Percentiles rank a stretch among this genome's conserved stretches.
Conservation (phyloP, 2,329 filamentous ascomycete genomes). For the Ramichloridium luteum region DNA sequence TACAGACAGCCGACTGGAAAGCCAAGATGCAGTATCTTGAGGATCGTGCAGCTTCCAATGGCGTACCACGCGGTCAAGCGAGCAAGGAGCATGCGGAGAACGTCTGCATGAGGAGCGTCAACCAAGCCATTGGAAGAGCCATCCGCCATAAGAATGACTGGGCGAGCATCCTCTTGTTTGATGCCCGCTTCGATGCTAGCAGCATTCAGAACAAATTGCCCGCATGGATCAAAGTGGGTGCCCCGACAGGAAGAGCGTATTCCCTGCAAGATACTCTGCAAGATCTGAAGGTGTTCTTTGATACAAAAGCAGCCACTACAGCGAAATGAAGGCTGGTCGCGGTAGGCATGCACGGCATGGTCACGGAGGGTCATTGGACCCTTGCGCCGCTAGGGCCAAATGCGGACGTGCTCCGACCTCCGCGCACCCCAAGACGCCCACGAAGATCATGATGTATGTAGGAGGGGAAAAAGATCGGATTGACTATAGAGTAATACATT, state of each 20-base stretch:
- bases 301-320: too few species aligned
- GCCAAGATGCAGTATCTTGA: constrained; percentile 83
- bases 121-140: constrained; percentile 87
- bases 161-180: constrained; percentile 76
- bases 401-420: not conserved
- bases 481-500: too few species aligned
- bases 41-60: constrained; percentile 34
- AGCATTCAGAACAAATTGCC: constrained; percentile 71
- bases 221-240: constrained; percentile 64
- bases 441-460: too few species aligned
- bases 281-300: too few species aligned
- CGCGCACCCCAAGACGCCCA: not conserved
- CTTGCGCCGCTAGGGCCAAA: too few species aligned
- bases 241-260: constrained; percentile 29
- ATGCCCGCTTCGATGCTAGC: constrained; percentile 62
- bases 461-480: too few species aligned
- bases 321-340: too few species aligned
- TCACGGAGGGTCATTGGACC: too few species aligned
- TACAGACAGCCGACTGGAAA: constrained; percentile 81
- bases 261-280: too few species aligned
- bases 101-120: constrained; percentile 89
- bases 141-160: constrained; percentile 84
- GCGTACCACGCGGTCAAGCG: constrained; percentile 32
- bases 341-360: too few species aligned
- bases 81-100: constrained; percentile 84